phyloP scores from a whole-genome alignment of 1,284 basidiomycete species.

The Abortiporus biennis region DNA sequence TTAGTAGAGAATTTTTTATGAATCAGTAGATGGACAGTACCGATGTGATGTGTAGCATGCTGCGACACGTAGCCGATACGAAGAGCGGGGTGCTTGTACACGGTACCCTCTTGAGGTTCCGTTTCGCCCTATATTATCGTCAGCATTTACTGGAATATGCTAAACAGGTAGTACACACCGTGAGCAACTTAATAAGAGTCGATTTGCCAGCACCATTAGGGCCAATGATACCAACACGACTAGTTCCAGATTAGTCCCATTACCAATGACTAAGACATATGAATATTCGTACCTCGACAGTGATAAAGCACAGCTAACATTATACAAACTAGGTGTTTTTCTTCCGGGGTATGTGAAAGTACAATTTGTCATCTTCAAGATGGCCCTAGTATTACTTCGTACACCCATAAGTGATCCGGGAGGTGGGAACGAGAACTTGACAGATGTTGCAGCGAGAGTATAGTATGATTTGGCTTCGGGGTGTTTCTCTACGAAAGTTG shows the following conservation, averaged over 20 bases:
- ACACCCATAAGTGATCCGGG: constrained; percentile 98
- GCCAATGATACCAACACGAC: constrained; percentile 86
- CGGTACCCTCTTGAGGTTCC: constrained; percentile 86
- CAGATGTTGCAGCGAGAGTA: constrained; percentile 89
- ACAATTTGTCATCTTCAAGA: constrained; percentile 89
- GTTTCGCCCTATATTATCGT: constrained; percentile 79
- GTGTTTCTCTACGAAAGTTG: constrained; percentile 85
- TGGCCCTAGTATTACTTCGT: constrained; percentile 93
- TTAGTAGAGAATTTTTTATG: constrained; percentile 8
- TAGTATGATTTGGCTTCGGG: constrained; percentile 98
- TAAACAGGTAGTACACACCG: constrained; percentile 38
- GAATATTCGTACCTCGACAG: constrained; percentile 65
- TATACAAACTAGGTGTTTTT: constrained; percentile 74
- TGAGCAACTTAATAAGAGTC: constrained; percentile 96
- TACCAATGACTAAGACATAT: constrained; percentile 10
- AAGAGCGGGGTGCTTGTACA: constrained; percentile 94
- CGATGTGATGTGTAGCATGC: constrained; percentile 95
- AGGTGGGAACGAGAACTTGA: constrained; percentile 96
- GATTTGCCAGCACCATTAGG: constrained; percentile 94
- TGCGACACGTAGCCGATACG: constrained; percentile 98
- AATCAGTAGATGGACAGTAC: constrained; percentile 27
- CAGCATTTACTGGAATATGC: constrained; percentile 3
- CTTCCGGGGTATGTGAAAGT: constrained; percentile 96
- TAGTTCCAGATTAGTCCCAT: constrained; percentile 19
- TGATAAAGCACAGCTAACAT: constrained; percentile 90